A percentile compares a stretch with the other conserved stretches of the same genome.
These are phyloP conservation scores for Plicaturopsis crispa DNA, from an alignment of 768 basidiomycete genomes.

Conservation along the genomic window DNA sequence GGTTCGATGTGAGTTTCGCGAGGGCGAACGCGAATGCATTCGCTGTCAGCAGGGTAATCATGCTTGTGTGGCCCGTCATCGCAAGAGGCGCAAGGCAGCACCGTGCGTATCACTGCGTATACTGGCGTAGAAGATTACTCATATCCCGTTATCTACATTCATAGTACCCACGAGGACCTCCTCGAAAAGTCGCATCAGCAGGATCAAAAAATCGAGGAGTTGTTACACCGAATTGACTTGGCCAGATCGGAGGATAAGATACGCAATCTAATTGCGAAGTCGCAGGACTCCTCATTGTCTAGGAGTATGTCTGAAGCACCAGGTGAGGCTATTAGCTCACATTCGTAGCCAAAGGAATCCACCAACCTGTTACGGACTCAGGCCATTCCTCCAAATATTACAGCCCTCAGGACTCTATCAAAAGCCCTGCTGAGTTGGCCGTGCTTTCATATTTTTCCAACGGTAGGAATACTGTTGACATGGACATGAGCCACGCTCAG, in stretches of 20 bases:
- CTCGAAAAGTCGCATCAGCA: conserved; percentile 36
- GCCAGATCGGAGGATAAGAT: conserved; percentile 31
- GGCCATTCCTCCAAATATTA: conserved; percentile 7
- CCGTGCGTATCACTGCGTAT: conserved; percentile 29
- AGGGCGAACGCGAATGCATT: conserved; percentile 38
- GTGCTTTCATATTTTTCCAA: conserved; percentile 17
- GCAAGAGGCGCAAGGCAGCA: conserved; percentile 53
- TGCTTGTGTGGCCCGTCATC: conserved; percentile 35
- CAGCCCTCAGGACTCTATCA: conserved; percentile 14
- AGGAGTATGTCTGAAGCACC: conserved; percentile 3
- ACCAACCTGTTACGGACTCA: conserved; percentile 1
- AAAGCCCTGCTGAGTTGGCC: conserved; percentile 27
- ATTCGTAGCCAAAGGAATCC: not conserved
- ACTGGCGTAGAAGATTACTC: not conserved
- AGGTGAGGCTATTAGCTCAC: not conserved
- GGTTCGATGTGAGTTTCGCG: conserved; percentile 45
- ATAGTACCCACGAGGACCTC: conserved; percentile 48
- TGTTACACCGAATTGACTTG: conserved; percentile 38
- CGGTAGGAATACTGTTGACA: not conserved
- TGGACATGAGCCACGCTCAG: not conserved
- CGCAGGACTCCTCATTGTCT: conserved; percentile 5
- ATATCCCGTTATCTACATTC: conserved; percentile 1
- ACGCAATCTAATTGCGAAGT: conserved; percentile 13
- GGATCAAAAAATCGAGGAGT: conserved; percentile 35
- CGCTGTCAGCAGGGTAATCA: conserved; percentile 41